phyloP scores from a whole-genome alignment of 2,329 filamentous ascomycete species.

The Epichloe sylvatica region DNA sequence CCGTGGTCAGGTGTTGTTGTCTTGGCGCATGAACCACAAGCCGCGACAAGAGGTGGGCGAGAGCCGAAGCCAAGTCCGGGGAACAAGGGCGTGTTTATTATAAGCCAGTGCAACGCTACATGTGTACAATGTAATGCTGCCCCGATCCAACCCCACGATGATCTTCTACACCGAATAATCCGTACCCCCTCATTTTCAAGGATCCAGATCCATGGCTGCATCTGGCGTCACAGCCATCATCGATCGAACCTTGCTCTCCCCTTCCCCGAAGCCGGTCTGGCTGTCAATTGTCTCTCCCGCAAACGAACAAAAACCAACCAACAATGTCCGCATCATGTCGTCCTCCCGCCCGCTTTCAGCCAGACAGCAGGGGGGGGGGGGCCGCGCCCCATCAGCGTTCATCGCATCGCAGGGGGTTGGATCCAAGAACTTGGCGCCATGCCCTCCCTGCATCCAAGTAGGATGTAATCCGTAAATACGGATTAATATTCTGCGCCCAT shows the following conservation, averaged over 20 bases:
- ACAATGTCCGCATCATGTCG: neutral
- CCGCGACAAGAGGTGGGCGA: neutral
- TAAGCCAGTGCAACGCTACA: neutral
- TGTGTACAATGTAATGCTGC: neutral
- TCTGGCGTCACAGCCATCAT: neutral
- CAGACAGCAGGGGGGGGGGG: too few species aligned
- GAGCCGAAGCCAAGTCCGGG: neutral
- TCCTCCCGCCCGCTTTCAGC: neutral
- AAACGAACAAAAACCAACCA: neutral
- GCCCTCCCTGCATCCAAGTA: too few species aligned
- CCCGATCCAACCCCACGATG: neutral
- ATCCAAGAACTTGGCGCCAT: too few species aligned
- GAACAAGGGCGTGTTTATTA: neutral
- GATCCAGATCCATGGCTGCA: neutral
- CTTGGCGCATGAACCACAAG: too few species aligned
- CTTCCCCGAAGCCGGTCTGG: too few species aligned
- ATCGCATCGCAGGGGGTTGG: too few species aligned
- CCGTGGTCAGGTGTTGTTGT: too few species aligned
- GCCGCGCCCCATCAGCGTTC: too few species aligned
- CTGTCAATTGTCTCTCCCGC: too few species aligned
- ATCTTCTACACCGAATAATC: neutral
- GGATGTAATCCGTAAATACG: too few species aligned
- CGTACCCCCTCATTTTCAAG: neutral
- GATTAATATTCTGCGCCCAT: too few species aligned
- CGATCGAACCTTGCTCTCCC: too few species aligned